Evolutionary conservation across 352 stramenopile genomes (phyloP).

Genomic region (Pythium chondricola): DNA sequence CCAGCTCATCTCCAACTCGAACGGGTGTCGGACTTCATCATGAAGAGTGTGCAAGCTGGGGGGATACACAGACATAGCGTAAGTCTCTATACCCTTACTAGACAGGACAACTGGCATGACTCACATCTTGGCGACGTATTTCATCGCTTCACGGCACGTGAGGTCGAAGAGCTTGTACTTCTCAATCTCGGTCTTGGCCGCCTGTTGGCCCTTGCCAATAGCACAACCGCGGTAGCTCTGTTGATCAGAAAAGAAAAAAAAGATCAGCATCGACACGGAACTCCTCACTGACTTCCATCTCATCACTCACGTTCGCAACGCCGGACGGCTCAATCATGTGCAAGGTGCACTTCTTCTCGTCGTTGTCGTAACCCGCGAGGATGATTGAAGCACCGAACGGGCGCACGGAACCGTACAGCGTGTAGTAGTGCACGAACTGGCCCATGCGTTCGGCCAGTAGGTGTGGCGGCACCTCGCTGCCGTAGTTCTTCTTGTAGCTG

Average conservation of each 20-base stretch:
- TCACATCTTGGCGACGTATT: conserved; percentile 97
- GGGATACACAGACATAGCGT: conserved; percentile 1
- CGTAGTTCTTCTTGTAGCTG: conserved; percentile 97
- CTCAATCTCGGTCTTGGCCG: conserved; percentile 99
- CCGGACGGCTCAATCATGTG: conserved; percentile 93
- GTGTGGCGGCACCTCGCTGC: conserved; percentile 88
- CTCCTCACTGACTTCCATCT: no score
- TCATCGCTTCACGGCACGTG: conserved; percentile 94
- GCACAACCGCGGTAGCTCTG: conserved; percentile 96
- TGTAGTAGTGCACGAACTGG: conserved; percentile 99
- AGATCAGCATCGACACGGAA: background rate
- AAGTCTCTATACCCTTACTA: conserved; percentile 4
- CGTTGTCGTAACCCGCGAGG: conserved; percentile 93
- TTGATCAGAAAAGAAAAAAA: conserved; percentile 7
- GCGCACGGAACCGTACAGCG: conserved; percentile 94
- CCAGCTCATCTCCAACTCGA: conserved; percentile 98
- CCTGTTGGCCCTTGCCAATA: conserved; percentile 96
- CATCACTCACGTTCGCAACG: conserved; percentile 68
- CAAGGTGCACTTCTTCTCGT: conserved; percentile 86
- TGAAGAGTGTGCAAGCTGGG: conserved; percentile 92
- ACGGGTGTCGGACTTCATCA: conserved; percentile 96
- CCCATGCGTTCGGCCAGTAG: conserved; percentile 93
- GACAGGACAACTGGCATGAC: no score
- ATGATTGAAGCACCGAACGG: conserved; percentile 96
- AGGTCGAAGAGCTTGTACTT: conserved; percentile 96